A percentile compares a stretch with the other conserved stretches of the same genome.
Evolutionary conservation across 2,329 filamentous ascomycete genomes (phyloP).

Genomic region (Colletotrichum viniferum): DNA sequence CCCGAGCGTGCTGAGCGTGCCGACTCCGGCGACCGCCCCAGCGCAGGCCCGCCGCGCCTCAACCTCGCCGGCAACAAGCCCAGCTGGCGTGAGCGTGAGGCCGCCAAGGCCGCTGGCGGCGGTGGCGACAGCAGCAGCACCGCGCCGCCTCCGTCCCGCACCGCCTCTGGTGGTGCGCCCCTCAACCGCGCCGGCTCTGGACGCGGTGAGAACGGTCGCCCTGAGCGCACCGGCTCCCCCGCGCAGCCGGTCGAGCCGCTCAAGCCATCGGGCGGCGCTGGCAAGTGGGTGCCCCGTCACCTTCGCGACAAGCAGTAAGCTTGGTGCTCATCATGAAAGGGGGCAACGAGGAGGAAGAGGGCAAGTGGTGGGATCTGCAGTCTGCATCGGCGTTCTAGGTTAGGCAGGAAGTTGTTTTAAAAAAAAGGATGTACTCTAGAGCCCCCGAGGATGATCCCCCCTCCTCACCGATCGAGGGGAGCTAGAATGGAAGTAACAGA

Average conservation of each 20-base stretch:
- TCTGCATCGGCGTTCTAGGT: slow-evolving; percentile 43
- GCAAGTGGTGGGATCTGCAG: slow-evolving; percentile 17
- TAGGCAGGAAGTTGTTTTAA: slow-evolving; percentile 33
- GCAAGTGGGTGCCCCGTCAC: slow-evolving; percentile 64
- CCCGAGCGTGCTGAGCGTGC: slow-evolving; percentile 8
- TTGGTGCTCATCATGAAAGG: slow-evolving; percentile 35
- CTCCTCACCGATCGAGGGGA: slow-evolving; percentile 31
- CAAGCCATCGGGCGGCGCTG: slow-evolving; percentile 56
- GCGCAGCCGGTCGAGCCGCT: slow-evolving; percentile 51
- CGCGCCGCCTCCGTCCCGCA: slow-evolving; percentile 44
- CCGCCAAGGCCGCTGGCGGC: slow-evolving; percentile 45
- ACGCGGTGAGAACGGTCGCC: slow-evolving; percentile 43
- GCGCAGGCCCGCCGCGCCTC: slow-evolving; percentile 61
- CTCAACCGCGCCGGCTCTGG: slow-evolving; percentile 49
- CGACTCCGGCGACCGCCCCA: slow-evolving; percentile 49
- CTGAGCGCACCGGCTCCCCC: slow-evolving; percentile 38
- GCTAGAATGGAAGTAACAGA: slow-evolving; percentile 25
- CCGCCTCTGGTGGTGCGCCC: slow-evolving; percentile 43
- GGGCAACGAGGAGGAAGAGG: slow-evolving; percentile 17
- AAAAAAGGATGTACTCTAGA: slow-evolving; percentile 42
- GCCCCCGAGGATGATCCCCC: slow-evolving; percentile 32
- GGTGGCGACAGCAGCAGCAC: slow-evolving; percentile 32
- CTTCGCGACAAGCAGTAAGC: slow-evolving; percentile 42
- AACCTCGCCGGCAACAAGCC: slow-evolving; percentile 64
- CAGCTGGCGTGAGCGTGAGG: slow-evolving; percentile 77